Evolutionary conservation across 768 basidiomycete genomes (phyloP), one percentile per base, ranked within the genome.

Genomic region (Mycena metata): DNA sequence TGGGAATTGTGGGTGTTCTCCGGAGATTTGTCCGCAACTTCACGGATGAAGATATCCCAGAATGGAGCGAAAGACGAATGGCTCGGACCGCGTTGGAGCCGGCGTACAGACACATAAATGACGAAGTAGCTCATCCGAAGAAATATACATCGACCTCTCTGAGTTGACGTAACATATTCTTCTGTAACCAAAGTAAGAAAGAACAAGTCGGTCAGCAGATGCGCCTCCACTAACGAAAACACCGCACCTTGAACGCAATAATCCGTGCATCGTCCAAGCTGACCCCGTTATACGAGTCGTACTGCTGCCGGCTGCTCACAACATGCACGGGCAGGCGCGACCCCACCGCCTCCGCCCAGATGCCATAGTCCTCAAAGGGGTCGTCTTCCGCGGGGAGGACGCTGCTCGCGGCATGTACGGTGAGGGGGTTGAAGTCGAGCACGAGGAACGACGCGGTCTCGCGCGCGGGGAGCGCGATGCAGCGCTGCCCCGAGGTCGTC

Each of bases 401-500:
- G 17, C 8, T 13, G 15, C 6, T 4, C 7, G 39, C 10, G 5
- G 43, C n/a, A 33, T 21, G 49, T 11, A 15, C 17, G 19, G 24
- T 64, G 55, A 26, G 15, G 9, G 51, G 24, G 46, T 72, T 72
- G 33, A 72, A 72, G 46, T 72, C 70, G 39, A 72, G 55, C 10
- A 69, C 9, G 67, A 58, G 43, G 43, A 72, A 43, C 33, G 45
- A 39, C 43, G 50, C 11, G 33, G 59, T 51, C 35, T 0, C 26
- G 41, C 12, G 60, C 57, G 8, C 21, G 11, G 45, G 61, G 26
- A 63, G 54, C 16, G 72, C 30, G 8, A 76, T 68, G 24, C 67
- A 72, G 24, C 75, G 72, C 56, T 74, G 72, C 17, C 77, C 77
- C 6, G 72, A 60, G 16, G 72, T 71, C 13, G 67, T 71, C 13